Evolutionary conservation across 1,284 basidiomycete species (phyloP), one percentile per base, ranked within the genome.

Genomic region (Moesziomyces antarcticus): DNA sequence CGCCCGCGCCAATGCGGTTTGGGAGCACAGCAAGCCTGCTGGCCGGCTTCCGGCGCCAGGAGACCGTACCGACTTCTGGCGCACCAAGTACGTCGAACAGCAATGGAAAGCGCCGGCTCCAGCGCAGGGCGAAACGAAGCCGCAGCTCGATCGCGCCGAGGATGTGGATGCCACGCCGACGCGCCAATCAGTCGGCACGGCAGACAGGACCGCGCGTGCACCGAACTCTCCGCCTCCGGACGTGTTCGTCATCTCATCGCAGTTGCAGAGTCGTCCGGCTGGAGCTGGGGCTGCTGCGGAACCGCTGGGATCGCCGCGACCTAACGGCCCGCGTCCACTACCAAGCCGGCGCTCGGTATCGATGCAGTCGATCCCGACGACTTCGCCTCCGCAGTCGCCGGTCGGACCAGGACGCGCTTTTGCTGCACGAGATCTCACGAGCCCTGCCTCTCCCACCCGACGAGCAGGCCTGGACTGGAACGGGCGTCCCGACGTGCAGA

Each of bases 1-100:
- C 47, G 51, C 41, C 18, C 50, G 57, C 10, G 75, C 71, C 13
- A 81, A 79, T 45, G 59, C 62, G 16, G 13, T 75, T 18, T 79
- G 75, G 66, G 79, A 81, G 48, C 50, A 58, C 18, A 42, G 30
- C 22, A 75, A 70, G 46, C 73, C 75, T 21, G 25, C 33, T 3
- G 70, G 60, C 3, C n/a, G 53, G 35, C 35, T 60, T 18, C 61
- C 68, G 3, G 41, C 42, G 18, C 30, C 22, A 5, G 52, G 47
- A n/a, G 58, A 73, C 40, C 52, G 58, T 14, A 67, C 61, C 41
- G 47, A 49, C 8, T 78, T 75, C 25, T 78, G 75, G 75, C 67
- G 49, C n/a, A 52, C 41, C 35, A 78, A 78, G 48, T 78, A 78
- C 37, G 54, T 73, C 20, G 58, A 75, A 20, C 49, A 56, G 43